Conservation (phyloP, 2,329 filamentous ascomycete genomes). For the Penicillium polonicum region DNA sequence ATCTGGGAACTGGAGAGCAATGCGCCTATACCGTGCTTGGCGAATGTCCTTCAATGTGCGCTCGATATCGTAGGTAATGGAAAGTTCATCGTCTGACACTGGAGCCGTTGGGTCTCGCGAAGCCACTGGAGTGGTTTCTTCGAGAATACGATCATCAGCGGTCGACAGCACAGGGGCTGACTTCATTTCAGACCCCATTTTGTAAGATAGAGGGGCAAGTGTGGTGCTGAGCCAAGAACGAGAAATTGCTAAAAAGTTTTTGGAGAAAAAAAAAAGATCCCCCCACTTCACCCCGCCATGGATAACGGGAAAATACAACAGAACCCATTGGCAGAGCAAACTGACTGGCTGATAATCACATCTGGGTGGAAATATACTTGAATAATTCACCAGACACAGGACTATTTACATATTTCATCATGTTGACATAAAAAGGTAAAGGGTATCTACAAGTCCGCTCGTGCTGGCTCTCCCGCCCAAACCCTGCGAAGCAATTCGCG, state of each 20-base stretch:
- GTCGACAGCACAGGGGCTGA: constrained; percentile 61
- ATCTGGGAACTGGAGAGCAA: constrained; percentile 96
- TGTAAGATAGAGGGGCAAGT: constrained; percentile 2
- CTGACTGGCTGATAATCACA: constrained; percentile 4
- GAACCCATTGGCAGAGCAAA: constrained; percentile 23
- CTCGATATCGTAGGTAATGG: constrained; percentile 77
- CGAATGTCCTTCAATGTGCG: constrained; percentile 75
- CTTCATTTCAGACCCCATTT: constrained; percentile 36
- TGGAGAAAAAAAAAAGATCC: constrained; percentile 13
- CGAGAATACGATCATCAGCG: constrained; percentile 61
- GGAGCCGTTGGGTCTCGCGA: constrained; percentile 32
- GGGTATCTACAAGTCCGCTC: constrained; percentile 48
- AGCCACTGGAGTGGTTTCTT: constrained; percentile 49
- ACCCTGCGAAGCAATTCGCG: constrained; percentile 58
- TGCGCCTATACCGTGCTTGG: constrained; percentile 67
- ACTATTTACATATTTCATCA: not conserved
- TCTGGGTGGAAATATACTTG: not conserved
- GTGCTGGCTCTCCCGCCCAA: constrained; percentile 61
- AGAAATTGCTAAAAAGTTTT: constrained; percentile 24
- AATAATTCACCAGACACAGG: too few species aligned
- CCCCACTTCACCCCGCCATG: constrained; percentile 37
- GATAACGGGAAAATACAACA: constrained; percentile 21
- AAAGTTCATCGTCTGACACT: constrained; percentile 67
- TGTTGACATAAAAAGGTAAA: not conserved
- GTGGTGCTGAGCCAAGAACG: not conserved